A percentile compares a stretch with the other conserved stretches of the same genome.
Conservation (phyloP, 2,329 filamentous ascomycete species). For the Xylaria sp. region DNA sequence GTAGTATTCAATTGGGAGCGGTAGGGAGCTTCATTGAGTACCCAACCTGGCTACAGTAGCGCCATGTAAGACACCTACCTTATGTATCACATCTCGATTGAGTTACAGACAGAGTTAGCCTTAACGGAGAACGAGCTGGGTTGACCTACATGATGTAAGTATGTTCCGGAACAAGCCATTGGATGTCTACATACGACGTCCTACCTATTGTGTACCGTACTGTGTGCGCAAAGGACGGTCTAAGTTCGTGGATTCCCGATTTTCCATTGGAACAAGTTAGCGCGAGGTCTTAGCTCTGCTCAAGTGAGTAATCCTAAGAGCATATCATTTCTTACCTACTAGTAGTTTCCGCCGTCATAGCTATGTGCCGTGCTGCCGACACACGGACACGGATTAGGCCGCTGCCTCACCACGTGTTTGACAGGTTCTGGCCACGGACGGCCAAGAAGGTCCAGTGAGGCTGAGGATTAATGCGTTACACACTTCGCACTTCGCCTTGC, state of each 20-base stretch:
- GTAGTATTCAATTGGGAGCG: background rate
- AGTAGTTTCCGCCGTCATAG: constrained; percentile 1
- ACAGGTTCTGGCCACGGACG: constrained; percentile 29
- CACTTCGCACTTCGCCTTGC: background rate
- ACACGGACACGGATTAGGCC: constrained; percentile 21
- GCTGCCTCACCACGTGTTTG: constrained; percentile 35
- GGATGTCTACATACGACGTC: background rate
- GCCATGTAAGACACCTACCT: constrained; percentile 11
- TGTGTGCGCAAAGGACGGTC: background rate
- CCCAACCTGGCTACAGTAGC: constrained; percentile 12
- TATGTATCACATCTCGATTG: constrained; percentile 16
- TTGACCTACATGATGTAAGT: constrained; percentile 11
- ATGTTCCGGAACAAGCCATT: no score
- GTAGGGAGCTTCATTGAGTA: background rate
- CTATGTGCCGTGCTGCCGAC: constrained; percentile 24
- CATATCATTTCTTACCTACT: constrained; percentile 1
- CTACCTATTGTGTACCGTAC: background rate
- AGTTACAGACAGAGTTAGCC: background rate
- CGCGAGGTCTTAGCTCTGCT: constrained; percentile 1
- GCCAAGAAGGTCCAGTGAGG: constrained; percentile 1
- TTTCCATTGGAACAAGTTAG: background rate
- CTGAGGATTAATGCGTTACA: constrained; percentile 8
- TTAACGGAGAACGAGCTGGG: background rate
- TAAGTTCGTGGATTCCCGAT: background rate
- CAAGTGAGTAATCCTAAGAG: constrained; percentile 11